Conservation (phyloP, 805 yeast genomes). For the Wickerhamomyces bovis region DNA sequence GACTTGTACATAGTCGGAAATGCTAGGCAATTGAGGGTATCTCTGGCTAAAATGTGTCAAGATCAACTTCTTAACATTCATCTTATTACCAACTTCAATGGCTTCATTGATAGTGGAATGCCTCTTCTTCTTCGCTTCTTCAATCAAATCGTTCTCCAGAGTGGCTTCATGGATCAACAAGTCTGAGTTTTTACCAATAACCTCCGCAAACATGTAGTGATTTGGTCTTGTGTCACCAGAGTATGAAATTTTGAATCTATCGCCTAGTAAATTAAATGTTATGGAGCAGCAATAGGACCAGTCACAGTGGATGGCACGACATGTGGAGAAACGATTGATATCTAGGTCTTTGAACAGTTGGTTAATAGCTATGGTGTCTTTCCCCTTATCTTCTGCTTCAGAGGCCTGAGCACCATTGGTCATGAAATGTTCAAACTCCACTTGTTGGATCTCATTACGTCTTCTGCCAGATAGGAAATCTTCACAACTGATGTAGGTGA, state of each 20-base stretch:
- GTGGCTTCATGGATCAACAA: slow-evolving; percentile 91
- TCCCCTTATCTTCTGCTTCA: slow-evolving; percentile 1
- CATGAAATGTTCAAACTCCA: slow-evolving; percentile 21
- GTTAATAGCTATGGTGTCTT: slow-evolving; percentile 25
- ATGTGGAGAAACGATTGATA: slow-evolving; percentile 44
- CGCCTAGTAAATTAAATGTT: slow-evolving; percentile 31
- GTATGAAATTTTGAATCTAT: slow-evolving; percentile 64
- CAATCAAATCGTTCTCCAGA: slow-evolving; percentile 67
- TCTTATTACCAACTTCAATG: slow-evolving; percentile 54
- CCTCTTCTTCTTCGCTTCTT: slow-evolving; percentile 74
- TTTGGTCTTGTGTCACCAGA: slow-evolving; percentile 96
- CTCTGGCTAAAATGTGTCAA: slow-evolving; percentile 93
- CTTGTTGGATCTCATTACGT: slow-evolving; percentile 26
- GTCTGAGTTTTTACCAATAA: slow-evolving; percentile 61
- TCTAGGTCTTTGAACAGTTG: slow-evolving; percentile 37
- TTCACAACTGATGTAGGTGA: slow-evolving; percentile 56
- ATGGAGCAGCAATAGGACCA: slow-evolving; percentile 71
- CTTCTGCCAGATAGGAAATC: slow-evolving; percentile 39
- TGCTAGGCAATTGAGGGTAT: slow-evolving; percentile 54
- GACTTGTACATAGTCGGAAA: slow-evolving; percentile 24
- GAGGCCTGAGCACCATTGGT: background rate
- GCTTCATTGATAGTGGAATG: slow-evolving; percentile 93
- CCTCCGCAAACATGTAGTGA: slow-evolving; percentile 43
- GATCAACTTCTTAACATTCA: slow-evolving; percentile 67
- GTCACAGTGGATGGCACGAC: slow-evolving; percentile 80